Evolutionary conservation across 1,284 basidiomycete species (phyloP).

Genomic region (Sporisorium iseilematis-ciliati): DNA sequence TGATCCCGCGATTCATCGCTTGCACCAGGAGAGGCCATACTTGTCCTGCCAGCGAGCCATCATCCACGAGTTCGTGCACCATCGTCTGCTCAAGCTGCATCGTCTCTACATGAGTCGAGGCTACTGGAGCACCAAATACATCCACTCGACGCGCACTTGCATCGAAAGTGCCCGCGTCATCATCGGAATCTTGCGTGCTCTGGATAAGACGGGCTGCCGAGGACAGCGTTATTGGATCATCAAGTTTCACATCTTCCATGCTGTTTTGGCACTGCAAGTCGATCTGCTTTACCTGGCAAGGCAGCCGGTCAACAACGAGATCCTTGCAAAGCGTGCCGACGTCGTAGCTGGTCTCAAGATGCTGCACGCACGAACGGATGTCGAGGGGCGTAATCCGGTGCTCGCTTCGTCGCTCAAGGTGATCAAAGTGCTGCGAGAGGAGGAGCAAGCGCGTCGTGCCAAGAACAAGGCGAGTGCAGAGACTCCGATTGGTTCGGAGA

Average conservation of each 20-base stretch:
- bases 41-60: conserved; percentile 56
- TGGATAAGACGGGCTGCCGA: conserved; percentile 34
- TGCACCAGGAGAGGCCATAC: conserved; percentile 59
- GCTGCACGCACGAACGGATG: conserved; percentile 45
- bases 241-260: conserved; percentile 55
- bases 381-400: conserved; percentile 41
- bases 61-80: conserved; percentile 58
- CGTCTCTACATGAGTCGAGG: conserved; percentile 58
- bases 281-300: conserved; percentile 43
- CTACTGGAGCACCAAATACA: conserved; percentile 58
- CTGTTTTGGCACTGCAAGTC: conserved; percentile 44
- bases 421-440: conserved; percentile 49
- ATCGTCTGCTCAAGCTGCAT: conserved; percentile 60
- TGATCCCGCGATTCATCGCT: conserved; percentile 49
- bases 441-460: conserved; percentile 35
- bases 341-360: conserved; percentile 50
- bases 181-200: conserved; percentile 35
- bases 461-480: conserved; percentile 3
- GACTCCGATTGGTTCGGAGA: conserved; percentile 14
- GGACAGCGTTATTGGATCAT: conserved; percentile 47
- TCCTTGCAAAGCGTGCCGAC: conserved; percentile 41
- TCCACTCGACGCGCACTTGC: conserved; percentile 56
- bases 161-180: conserved; percentile 50
- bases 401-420: conserved; percentile 51
- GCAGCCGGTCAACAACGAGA: conserved; percentile 39